These are phyloP conservation scores for Nyssa sinensis DNA, from an alignment of 148 eudicot genomes.

Conservation along the genomic window DNA sequence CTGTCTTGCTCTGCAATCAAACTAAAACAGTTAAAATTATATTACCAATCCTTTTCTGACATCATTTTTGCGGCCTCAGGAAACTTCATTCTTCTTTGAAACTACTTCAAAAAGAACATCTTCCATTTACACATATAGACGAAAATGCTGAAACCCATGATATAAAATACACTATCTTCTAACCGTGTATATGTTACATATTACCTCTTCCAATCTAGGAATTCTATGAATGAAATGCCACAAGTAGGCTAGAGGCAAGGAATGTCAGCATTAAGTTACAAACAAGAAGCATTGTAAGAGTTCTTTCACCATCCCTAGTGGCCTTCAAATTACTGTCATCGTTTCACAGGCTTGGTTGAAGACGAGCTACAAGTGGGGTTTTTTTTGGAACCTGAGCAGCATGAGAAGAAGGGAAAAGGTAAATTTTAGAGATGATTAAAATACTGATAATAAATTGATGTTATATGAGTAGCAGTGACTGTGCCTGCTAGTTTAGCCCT, in stretches of 20 bases:
- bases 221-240: background rate
- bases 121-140: background rate
- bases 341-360: conserved; percentile 20
- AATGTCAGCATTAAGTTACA: background rate
- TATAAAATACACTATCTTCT: background rate
- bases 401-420: background rate
- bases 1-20: too few species aligned
- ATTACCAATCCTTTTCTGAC: too few species aligned
- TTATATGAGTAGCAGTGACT: background rate
- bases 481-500: background rate
- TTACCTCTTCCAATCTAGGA: background rate
- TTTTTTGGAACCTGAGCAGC: conserved; percentile 34
- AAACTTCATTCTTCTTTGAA: background rate
- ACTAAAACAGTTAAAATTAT: background rate
- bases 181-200: background rate
- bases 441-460: background rate
- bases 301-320: background rate
- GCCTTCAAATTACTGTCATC: conserved; percentile 18
- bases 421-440: background rate
- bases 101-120: background rate
- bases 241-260: background rate
- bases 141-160: background rate
- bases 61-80: background rate
- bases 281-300: background rate
- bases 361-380: conserved; percentile 25